Evolutionary conservation across 306 rosid genomes (phyloP), one percentile per base, ranked within the genome.

Genomic region (Mucuna pruriens): DNA sequence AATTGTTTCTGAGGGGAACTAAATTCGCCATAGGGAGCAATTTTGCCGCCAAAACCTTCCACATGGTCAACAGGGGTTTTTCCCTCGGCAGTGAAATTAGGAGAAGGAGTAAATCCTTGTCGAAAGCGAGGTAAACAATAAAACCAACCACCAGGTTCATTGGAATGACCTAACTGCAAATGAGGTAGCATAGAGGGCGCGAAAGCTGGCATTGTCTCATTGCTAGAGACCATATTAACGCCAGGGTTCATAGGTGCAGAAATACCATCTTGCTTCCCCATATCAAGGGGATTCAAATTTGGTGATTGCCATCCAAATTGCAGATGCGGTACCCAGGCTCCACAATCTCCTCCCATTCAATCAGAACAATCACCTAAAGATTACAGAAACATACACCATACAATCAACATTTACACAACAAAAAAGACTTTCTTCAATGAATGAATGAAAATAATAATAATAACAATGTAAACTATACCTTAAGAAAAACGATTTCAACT

Each of bases 281-380:
- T 58, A 71, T 49, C 85, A 48, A 22, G 83, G 42, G 80, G 84
- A 45, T 79, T 57, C 23, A 75, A 58, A 87, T 83, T 58, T 46
- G 92, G 86, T 57, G 97, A 80, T 78, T 87, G 90, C 88, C 88
- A 60, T 82, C 85, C 88, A 49, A 81, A 80, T 75, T 72, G 88
- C 75, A 76, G 67, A 77, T 76, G 85, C 54, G 85, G 92, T 65
- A 55, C 48, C 88, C 91, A 83, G 71, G 82, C 48, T 85, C 90
- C 85, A 71, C 91, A 87, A 81, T 91, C 89, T 71, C 87, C 88
- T 73, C 92, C 93, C 98, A 94, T 94, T 80, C 84, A 79, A 87
- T 78, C 84, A 76, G 87, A 88, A 80, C 90, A 84, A 90, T 82
- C 65, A 84, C 93, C 94, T 92, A 74, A 11, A 34, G 6, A n/a